Percentiles rank a stretch among this genome's conserved stretches.
Evolutionary conservation across 2,329 filamentous ascomycete genomes (phyloP).

Genomic region (Thielaviopsis musarum): DNA sequence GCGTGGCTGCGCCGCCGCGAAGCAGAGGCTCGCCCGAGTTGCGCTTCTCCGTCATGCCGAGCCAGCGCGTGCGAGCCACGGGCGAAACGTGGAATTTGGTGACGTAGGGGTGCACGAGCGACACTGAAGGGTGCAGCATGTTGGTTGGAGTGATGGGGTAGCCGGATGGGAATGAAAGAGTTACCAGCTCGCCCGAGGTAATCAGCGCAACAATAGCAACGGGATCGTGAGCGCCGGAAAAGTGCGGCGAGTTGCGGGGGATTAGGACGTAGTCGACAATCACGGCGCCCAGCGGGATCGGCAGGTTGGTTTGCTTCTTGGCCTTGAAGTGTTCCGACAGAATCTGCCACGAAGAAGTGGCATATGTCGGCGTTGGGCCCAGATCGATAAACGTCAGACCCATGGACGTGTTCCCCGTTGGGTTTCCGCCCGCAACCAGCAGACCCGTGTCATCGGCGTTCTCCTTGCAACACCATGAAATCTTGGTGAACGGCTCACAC

Average conservation of each 20-base stretch:
- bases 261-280: constrained; percentile 70
- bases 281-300: constrained; percentile 60
- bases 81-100: constrained; percentile 54
- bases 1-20: constrained; percentile 59
- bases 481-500: constrained; percentile 58
- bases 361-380: constrained; percentile 74
- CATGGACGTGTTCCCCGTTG: constrained; percentile 48
- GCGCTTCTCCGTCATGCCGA: constrained; percentile 76
- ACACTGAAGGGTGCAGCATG: constrained; percentile 73
- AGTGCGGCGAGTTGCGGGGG: constrained; percentile 70
- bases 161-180: constrained; percentile 81
- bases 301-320: constrained; percentile 55
- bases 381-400: constrained; percentile 82
- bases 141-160: constrained; percentile 85
- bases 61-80: constrained; percentile 66
- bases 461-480: constrained; percentile 85
- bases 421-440: constrained; percentile 66
- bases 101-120: constrained; percentile 81
- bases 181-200: constrained; percentile 74
- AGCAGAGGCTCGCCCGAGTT: constrained; percentile 62
- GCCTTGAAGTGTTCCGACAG: constrained; percentile 63
- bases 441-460: constrained; percentile 89
- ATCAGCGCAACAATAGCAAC: constrained; percentile 68
- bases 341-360: constrained; percentile 78
- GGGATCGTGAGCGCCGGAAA: constrained; percentile 75